Evolutionary conservation across 1,284 basidiomycete genomes (phyloP), one percentile per base, ranked within the genome.

Genomic region (Malassezia japonica): DNA sequence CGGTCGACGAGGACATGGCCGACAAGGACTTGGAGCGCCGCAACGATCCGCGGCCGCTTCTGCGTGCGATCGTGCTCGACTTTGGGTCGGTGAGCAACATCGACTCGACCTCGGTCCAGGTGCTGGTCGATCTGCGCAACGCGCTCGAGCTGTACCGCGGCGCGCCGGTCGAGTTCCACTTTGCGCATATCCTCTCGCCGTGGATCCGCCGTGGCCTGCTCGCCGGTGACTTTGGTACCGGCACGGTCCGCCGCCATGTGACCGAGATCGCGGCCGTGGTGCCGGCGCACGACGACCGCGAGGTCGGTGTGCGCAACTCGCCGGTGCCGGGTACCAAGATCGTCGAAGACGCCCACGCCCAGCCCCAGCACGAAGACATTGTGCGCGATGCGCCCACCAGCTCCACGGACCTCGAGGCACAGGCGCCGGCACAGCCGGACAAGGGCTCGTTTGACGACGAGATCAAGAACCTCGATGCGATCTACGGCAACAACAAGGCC

Each of bases 41-140:
- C 9, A 5, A 38, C 7, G 77, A 78, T 63, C 81, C 81, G 61
- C 86, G 69, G 16, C 74, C 90, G 0, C 68, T 78, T 6, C 77
- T 96, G 29, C 82, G 82, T 45, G 89, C 91, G 8, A 80, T 98
- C 62, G 84, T 98, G 31, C 78, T 96, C 18, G 92, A 98, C 74
- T 91, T 96, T 69, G 83, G 86, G 35, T 77, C 81, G 34, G 85
- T 95, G 25, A 73, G 75, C 50, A 77, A 79, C 60, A 72, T 78
- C 33, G 77, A 79, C 62, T 86, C 85, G 12, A 96, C 94, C 1
- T 85, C 86, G 34, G 80, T 91, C 3, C 92, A 98, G 74, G 82
- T 87, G 31, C 78, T 98, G 27, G 83, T 94, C 48, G 92, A 98
- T 72, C 82, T 89, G 1, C 81, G 88, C 16, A 81, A 77, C 38